Base-by-base conservation (phyloP, 1,284 basidiomycete species). In the Marasmius tenuissimus region DNA sequence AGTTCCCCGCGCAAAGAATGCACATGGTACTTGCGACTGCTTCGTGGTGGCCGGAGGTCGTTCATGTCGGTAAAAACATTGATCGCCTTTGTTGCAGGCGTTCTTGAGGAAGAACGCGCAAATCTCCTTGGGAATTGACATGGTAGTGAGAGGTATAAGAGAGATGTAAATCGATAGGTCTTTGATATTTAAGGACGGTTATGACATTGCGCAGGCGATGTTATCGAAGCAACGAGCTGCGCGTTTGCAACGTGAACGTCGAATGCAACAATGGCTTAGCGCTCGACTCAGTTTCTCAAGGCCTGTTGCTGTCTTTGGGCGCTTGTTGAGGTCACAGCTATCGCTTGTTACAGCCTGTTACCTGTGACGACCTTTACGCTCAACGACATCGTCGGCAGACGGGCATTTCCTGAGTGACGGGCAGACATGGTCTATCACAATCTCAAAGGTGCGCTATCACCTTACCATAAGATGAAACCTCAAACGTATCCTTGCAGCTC, bases 361-460 rank as follows among this genome's bases (percentile, higher is more conserved):
- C 27, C 27, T 27, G 27, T 27, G 27, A 27, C 27, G 27, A 27
- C 27, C 27, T 27, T 27, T 27, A 27, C 27, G 4, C 27, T 4
- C 27, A 27, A 40, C 35, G 55, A 45, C 39, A 40, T 27, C 16
- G 6, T 16, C 16, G 22, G 12, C 16, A 35, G 33, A 48, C 33
- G 42, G 42, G 38, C 40, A 47, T 33, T n/a, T 35, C n/a, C 6
- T 60, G 50, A 20, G n/a, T n/a, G 38, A 37, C 48, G 37, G 58
- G 63, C 53, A 68, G 62, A 37, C 57, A 93, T 93, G 90, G 87
- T 89, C 59, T 93, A 95, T 74, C 91, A 95, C 73, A 97, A 96
- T 80, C 85, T 97, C 71, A 97, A 97, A 81, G 91, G 94, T 92
- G 81, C 72, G 37, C 33, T 40, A 58, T 54, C 49, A 45, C 33